phyloP scores from a whole-genome alignment of 2,329 filamentous ascomycete species.

The Aureobasidium sp. region DNA sequence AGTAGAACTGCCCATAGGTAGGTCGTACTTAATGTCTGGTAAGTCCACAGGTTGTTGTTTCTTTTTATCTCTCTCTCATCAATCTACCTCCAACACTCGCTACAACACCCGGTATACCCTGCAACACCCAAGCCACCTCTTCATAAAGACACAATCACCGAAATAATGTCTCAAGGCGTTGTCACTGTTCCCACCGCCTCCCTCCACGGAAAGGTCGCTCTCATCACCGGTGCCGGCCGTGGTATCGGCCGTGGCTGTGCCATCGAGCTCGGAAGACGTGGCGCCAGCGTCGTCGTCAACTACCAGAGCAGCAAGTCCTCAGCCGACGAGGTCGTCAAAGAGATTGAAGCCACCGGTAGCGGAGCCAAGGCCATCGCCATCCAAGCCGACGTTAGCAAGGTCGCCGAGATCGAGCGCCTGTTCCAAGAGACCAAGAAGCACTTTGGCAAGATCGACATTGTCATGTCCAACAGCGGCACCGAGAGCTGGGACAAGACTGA shows the following conservation, averaged over 20 bases:
- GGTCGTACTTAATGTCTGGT: constrained; percentile 3
- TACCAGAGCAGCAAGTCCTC: constrained; percentile 49
- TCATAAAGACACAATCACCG: not conserved
- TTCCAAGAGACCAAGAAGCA: constrained; percentile 38
- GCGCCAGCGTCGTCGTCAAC: constrained; percentile 60
- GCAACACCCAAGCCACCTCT: not conserved
- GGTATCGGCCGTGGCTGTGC: constrained; percentile 62
- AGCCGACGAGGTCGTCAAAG: constrained; percentile 43
- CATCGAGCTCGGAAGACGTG: constrained; percentile 59
- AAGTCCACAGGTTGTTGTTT: not conserved
- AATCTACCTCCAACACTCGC: constrained; percentile 1
- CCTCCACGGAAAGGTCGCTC: constrained; percentile 47
- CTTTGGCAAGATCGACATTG: constrained; percentile 41
- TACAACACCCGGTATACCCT: not conserved
- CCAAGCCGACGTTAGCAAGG: constrained; percentile 51
- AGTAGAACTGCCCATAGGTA: not conserved
- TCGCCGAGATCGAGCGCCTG: constrained; percentile 52
- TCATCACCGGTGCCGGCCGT: constrained; percentile 59
- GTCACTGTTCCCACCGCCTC: constrained; percentile 40
- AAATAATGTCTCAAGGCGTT: constrained; percentile 22
- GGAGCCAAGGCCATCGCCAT: constrained; percentile 50
- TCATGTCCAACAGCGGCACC: constrained; percentile 52
- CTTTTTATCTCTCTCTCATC: not conserved
- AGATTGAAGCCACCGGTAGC: constrained; percentile 40
- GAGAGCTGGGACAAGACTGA: constrained; percentile 62